Base-by-base conservation (phyloP, 352 stramenopile genomes). In the Phytopythium kandeliae region DNA sequence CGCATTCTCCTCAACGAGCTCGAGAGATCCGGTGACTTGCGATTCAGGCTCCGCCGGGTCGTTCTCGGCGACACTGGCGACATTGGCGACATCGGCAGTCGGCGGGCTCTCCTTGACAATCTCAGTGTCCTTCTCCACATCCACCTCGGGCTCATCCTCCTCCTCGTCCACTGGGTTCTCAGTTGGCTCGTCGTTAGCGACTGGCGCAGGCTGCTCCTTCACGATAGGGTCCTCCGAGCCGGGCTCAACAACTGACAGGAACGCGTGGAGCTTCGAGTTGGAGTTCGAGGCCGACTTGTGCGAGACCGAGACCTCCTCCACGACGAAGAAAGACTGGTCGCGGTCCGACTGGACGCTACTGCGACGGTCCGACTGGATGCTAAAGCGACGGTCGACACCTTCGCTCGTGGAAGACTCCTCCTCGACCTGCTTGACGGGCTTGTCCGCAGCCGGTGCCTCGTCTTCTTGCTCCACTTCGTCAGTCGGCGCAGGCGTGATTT, bases 261-360 rank as follows among this genome's bases (percentile, higher is more conserved):
- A 84, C 9, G 72, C 75, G 40, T 78, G 60, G 28, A 84, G 55
- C 60, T 85, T 86, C 19, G 67, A 56, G 42, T 52, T 78, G 24
- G 63, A 67, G 30, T n/a, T 36, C 12, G 63, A 67, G 19, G 59
- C 26, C 6, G 70, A 55, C 15, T 61, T 52, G 28, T 65, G 60
- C 26, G 55, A 47, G 11, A 68, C 21, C 12, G 58, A 67, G 12
- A 67, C 62, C 26, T 70, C 62, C 25, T 70, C 62, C 24, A 70
- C 62, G 5, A 70, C 62, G 22, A 70, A 70, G 58, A 70, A 70
- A 8, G 62, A 60, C 38, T 70, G 62, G 26, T 70, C 62, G 41
- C 62, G 57, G 22, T 53, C 47, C 0, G 47, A 53, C 47, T 53
- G 47, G 17, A 53, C 19, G 34, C 47, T 53, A 16, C 47, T 53